Conservation (phyloP, 495 filamentous ascomycete genomes). For the Pyrenula aspistea region DNA sequence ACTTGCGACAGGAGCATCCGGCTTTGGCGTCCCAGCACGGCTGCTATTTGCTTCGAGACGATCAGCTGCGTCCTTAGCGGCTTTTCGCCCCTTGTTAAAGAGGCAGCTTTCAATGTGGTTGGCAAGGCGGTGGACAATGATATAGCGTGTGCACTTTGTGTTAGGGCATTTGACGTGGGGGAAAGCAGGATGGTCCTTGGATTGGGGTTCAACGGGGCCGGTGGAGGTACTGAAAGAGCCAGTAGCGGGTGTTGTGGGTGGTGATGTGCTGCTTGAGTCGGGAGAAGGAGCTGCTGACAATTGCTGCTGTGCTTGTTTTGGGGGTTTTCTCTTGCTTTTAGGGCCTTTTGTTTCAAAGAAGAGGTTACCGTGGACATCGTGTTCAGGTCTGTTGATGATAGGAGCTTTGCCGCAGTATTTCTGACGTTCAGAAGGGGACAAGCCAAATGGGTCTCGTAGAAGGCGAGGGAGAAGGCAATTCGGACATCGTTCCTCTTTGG, state of each 20-base stretch:
- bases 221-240: neutral
- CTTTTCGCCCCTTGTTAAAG: neutral
- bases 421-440: conserved; percentile 1
- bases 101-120: neutral
- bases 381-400: conserved; percentile 57
- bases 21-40: neutral
- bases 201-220: neutral
- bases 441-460: conserved; percentile 12
- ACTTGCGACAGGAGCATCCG: neutral
- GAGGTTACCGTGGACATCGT: conserved; percentile 75
- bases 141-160: neutral
- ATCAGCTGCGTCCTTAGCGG: neutral
- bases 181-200: neutral
- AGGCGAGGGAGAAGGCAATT: conserved; percentile 26
- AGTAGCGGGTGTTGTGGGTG: neutral
- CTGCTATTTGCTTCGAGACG: neutral
- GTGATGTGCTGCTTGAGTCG: neutral
- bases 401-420: conserved; percentile 68
- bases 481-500: conserved; percentile 48
- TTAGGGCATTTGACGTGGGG: neutral
- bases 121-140: neutral
- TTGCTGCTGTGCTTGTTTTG: neutral
- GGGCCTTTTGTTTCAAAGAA: conserved; percentile 26
- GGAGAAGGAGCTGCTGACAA: neutral
- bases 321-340: conserved; percentile 35